Base-by-base conservation (phyloP, 2,329 filamentous ascomycete genomes). In the Ascocoryne sarcoides region DNA sequence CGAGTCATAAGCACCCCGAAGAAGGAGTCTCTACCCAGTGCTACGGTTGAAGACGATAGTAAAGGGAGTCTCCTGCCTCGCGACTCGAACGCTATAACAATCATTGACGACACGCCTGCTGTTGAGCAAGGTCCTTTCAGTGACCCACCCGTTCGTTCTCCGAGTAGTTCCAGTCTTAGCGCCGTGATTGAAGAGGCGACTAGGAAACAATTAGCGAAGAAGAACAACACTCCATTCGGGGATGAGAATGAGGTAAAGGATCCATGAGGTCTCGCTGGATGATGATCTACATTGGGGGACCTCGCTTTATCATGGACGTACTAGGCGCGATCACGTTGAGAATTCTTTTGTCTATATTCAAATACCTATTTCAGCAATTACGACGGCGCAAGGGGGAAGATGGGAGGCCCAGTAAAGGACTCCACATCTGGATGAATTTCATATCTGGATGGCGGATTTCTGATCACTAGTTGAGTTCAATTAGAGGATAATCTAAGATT, bases 61-160 rank as follows among this genome's bases (percentile, higher is more conserved):
- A 47, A 17, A 45, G 51, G n/a, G 38, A 53, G 40, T 17, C 32
- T 43, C 23, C 36, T 49, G 3, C 50, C 50, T 3, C 60, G 62
- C 26, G 65, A 68, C 43, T 71, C 69, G 0, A 63, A 60, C 12
- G 62, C 67, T 21, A 62, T 65, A 5, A 73, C 71, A 1, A 61
- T 71, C 29, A 68, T 73, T 32, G 67, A 70, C 10, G 68, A 72
- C 37, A 69, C 71, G 2, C 66, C 71, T 1, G 53, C 58, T 2
- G 50, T 64, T n/a, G 70, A 75, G 44, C 68, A 76, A 51, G 69
- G 76, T 1, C 76, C 76, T 0, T 81, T 81, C 55, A 68, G 69
- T 5, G 76, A 79, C 2, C 68, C 71, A 2, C 52, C 55, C 38
- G 50, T 50, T 38, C 43, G 43, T 19, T 50, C 62, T 39, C 54